Evolutionary conservation across 1,284 basidiomycete species (phyloP).

Genomic region (Microbotryum scabiosae): DNA sequence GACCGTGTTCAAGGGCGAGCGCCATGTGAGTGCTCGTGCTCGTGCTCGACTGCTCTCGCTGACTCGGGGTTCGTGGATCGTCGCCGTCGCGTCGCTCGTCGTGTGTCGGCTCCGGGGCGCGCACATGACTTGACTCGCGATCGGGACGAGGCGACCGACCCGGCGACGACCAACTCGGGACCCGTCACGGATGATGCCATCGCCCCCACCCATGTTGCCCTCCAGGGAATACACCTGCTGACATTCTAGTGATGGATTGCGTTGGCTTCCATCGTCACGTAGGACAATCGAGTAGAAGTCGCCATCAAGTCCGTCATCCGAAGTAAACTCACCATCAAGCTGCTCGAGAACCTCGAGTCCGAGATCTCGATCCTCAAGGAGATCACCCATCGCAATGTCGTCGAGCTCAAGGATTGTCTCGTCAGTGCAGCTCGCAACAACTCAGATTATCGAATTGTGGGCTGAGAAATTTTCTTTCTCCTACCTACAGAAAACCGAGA

Average conservation of each 20-base stretch:
- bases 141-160: too few relatives aligned
- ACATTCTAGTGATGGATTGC: too few relatives aligned
- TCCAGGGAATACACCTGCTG: too few relatives aligned
- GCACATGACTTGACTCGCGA: too few relatives aligned
- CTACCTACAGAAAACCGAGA: conserved; percentile 66
- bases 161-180: too few relatives aligned
- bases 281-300: conserved; percentile 50
- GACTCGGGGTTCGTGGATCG: too few relatives aligned
- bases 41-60: neutral
- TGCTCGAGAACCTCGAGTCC: conserved; percentile 91
- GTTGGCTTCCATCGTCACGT: neutral
- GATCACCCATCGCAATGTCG: conserved; percentile 86
- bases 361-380: conserved; percentile 96
- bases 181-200: too few relatives aligned
- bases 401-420: conserved; percentile 84
- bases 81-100: neutral
- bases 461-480: neutral
- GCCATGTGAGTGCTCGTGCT: conserved; percentile 53
- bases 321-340: conserved; percentile 78
- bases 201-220: too few relatives aligned
- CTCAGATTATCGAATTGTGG: neutral
- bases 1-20: conserved; percentile 87
- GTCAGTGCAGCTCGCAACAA: conserved; percentile 38
- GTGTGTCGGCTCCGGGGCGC: neutral
- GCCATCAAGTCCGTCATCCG: conserved; percentile 94